These are phyloP conservation scores for Torulaspora globosa DNA, from an alignment of 1,139 yeast genomes.

Conservation along the genomic window DNA sequence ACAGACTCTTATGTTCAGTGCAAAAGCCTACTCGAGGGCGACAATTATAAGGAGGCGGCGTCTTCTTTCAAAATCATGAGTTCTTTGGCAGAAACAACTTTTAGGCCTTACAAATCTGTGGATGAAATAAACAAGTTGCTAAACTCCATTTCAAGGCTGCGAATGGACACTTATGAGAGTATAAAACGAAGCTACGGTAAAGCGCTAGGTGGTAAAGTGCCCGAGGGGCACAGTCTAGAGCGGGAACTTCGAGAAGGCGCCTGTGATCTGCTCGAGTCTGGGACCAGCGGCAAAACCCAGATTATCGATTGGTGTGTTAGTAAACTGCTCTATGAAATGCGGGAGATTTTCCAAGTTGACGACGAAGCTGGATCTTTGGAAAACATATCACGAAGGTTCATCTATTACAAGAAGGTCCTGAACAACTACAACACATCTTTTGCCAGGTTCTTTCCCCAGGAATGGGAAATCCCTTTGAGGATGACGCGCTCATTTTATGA, in stretches of 20 bases:
- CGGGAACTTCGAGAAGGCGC: constrained; percentile 43
- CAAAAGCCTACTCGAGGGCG: constrained; percentile 43
- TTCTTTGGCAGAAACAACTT: constrained; percentile 64
- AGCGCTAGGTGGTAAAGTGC: constrained; percentile 37
- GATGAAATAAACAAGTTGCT: constrained; percentile 73
- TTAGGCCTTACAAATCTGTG: constrained; percentile 78
- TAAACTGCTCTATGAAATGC: constrained; percentile 67
- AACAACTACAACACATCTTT: constrained; percentile 54
- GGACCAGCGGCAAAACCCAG: constrained; percentile 55
- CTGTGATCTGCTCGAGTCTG: constrained; percentile 65
- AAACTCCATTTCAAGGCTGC: constrained; percentile 58
- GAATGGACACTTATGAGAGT: constrained; percentile 63
- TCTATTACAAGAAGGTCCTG: constrained; percentile 72
- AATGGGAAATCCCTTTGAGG: constrained; percentile 67
- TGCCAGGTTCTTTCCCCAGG: constrained; percentile 55
- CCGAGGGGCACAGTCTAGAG: constrained; percentile 19
- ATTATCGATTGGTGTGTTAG: constrained; percentile 72
- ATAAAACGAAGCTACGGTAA: constrained; percentile 69
- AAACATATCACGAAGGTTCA: constrained; percentile 72
- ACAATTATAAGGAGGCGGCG: constrained; percentile 63
- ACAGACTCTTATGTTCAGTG: constrained; percentile 72
- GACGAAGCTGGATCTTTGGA: constrained; percentile 96
- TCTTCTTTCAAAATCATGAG: constrained; percentile 71
- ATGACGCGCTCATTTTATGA: constrained; percentile 63
- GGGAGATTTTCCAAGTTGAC: constrained; percentile 63